Percentiles rank a stretch among this genome's conserved stretches.
phyloP scores from a whole-genome alignment of 2,329 filamentous ascomycete genomes.

The Xylaria sp. region DNA sequence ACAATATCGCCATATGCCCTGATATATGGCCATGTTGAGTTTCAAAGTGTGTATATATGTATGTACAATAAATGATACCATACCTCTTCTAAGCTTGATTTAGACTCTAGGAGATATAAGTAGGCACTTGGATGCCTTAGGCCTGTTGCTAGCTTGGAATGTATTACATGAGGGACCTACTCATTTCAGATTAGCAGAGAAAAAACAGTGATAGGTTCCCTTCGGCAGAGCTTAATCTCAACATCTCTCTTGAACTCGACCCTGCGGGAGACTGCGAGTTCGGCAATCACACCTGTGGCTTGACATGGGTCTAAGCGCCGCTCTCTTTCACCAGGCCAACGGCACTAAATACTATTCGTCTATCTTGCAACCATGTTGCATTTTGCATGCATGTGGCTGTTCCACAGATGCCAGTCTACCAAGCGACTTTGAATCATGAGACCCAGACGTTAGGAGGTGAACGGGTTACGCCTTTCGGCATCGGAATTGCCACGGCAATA shows the following conservation, averaged over 20 bases:
- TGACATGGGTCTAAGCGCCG: not conserved
- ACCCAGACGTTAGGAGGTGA: no score
- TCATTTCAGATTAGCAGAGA: not conserved
- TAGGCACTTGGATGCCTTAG: not conserved
- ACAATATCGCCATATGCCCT: not conserved
- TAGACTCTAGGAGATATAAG: not conserved
- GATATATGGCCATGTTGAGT: not conserved
- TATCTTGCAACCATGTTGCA: no score
- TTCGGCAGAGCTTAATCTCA: not conserved
- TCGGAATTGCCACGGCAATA: not conserved
- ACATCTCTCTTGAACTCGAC: not conserved
- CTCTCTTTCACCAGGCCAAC: no score
- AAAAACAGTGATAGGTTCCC: not conserved
- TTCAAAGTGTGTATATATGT: slow-evolving; percentile 2
- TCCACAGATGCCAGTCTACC: no score
- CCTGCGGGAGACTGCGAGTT: not conserved
- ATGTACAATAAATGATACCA: not conserved
- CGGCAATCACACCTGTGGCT: not conserved
- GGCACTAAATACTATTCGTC: no score
- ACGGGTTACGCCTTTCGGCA: not conserved
- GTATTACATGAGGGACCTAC: not conserved
- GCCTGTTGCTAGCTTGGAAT: not conserved
- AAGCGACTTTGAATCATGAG: no score
- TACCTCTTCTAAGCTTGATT: not conserved
- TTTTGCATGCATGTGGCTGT: no score